Percentiles rank a stretch among this genome's conserved stretches.
phyloP scores from a whole-genome alignment of 108 stramenopile species.

The Nitzschia sp. region DNA sequence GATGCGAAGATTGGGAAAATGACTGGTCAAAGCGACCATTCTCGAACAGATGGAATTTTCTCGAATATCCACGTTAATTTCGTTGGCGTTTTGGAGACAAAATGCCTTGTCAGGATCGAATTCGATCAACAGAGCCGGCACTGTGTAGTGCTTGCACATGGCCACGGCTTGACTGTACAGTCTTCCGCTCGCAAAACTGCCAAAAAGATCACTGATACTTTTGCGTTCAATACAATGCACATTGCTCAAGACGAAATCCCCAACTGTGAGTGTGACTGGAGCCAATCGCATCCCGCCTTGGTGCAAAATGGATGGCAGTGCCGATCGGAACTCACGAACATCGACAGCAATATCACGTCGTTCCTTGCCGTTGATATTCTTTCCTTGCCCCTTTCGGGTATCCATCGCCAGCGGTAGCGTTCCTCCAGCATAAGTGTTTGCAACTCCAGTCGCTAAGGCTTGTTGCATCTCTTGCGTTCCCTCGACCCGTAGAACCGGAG shows the following conservation, averaged over 20 bases:
- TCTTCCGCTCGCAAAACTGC: conserved; percentile 91
- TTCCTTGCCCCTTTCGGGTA: conserved; percentile 70
- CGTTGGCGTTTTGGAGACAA: conserved; percentile 75
- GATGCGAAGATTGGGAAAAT: conserved; percentile 91
- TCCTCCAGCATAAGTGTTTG: conserved; percentile 70
- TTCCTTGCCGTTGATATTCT: conserved; percentile 40
- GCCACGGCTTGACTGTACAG: conserved; percentile 91
- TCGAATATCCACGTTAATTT: conserved; percentile 84
- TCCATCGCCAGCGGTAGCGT: conserved; percentile 78
- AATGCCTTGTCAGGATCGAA: conserved; percentile 93
- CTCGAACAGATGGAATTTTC: conserved; percentile 84
- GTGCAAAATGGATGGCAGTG: conserved; percentile 95
- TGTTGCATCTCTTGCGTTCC: conserved; percentile 89
- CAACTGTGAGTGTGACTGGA: conserved; percentile 91
- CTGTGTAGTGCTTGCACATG: conserved; percentile 92
- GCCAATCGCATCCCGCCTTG: conserved; percentile 88
- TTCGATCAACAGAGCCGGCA: conserved; percentile 91
- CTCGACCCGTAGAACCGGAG: conserved; percentile 50
- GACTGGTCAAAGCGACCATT: conserved; percentile 79
- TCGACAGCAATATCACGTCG: conserved; percentile 90
- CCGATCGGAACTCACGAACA: conserved; percentile 96
- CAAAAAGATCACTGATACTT: conserved; percentile 93
- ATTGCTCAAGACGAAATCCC: conserved; percentile 96
- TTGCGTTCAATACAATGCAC: conserved; percentile 97
- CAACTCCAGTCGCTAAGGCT: conserved; percentile 47